Conservation (phyloP, 2,329 filamentous ascomycete genomes). For the Rhytidhysteron rufulum region DNA sequence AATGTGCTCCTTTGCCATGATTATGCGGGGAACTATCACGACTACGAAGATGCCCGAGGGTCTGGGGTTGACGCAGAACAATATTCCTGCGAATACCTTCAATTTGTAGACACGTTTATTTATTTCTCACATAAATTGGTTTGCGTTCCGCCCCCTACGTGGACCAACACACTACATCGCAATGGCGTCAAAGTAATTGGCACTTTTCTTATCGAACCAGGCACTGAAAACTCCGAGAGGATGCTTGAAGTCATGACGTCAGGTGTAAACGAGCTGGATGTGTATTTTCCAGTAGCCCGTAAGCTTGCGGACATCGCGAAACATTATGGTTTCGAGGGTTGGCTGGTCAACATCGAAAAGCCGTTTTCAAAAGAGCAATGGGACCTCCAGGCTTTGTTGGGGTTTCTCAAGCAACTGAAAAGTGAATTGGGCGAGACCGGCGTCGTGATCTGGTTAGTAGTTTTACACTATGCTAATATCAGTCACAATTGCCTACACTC, state of each 20-base stretch:
- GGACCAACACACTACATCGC: constrained; percentile 45
- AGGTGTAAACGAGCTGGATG: constrained; percentile 5
- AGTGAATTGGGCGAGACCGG: constrained; percentile 21
- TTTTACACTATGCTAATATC: too few relatives aligned
- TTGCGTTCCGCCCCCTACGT: constrained; percentile 42
- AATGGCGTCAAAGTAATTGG: constrained; percentile 43
- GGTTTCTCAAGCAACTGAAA: constrained; percentile 38
- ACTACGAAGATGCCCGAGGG: constrained; percentile 37
- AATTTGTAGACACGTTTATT: constrained; percentile 42
- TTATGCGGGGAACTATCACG: constrained; percentile 42
- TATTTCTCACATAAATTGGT: constrained; percentile 49
- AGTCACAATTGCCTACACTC: too few relatives aligned
- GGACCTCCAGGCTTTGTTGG: constrained; percentile 23
- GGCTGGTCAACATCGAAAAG: constrained; percentile 46
- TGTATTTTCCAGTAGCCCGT: constrained; percentile 31
- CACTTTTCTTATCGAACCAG: constrained; percentile 43
- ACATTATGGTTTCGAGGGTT: constrained; percentile 45
- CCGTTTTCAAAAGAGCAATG: constrained; percentile 34
- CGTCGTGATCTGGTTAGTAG: constrained; percentile 39
- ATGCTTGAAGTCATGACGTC: constrained; percentile 17
- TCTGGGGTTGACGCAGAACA: constrained; percentile 22
- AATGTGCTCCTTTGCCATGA: constrained; percentile 36
- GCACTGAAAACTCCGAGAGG: constrained; percentile 28
- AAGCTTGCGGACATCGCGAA: constrained; percentile 38
- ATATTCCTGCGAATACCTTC: constrained; percentile 43